Evolutionary conservation across 331 rosid species (phyloP), one percentile per base, ranked within the genome.

Genomic region (Ulmus americana): DNA sequence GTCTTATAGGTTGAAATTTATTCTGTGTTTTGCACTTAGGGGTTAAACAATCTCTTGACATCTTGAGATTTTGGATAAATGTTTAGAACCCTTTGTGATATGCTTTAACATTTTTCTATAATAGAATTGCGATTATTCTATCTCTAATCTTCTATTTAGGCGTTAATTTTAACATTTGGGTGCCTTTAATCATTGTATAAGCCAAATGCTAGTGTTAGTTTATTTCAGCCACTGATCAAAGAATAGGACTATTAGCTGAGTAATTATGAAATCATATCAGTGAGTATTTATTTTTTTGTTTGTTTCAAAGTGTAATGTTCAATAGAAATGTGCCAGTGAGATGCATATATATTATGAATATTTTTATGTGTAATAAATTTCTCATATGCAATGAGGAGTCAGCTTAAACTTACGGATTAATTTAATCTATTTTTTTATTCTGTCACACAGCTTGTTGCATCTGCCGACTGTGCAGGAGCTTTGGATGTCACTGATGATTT

Each of bases 391-490:
- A 28, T 28, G 69, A 39, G 44, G 3, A 39, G 48, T 14, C 61
- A 18, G 15, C 38, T 59, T 13, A 66, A 69, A 39, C 6, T 48
- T 57, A 42, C 10, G 20, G 44, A 15, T 57, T 67, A 62, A 4
- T 63, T 28, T 28, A 61, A 41, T 47, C 12, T 14, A 38, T 46
- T 63, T 39, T 78, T 14, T 71, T 54, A 80, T 84, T 76, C 80
- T 88, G 83, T 83, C 79, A 58, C 81, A 74, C 95, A 94, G 99
- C 97, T 94, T 82, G 96, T 94, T 81, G 88, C 96, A 46, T 82
- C 99, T 76, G 91, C 85, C 77, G 99, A 94, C 78, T 94, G 97
- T 84, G 91, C 97, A 55, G 97, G 99, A 80, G 97, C 99, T 13
- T 75, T 94, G 79, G 99, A 94, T 73, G 85, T 94, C 56, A 94